phyloP scores from a whole-genome alignment of 176 grass and related monocot species.

The Carex parvula region DNA sequence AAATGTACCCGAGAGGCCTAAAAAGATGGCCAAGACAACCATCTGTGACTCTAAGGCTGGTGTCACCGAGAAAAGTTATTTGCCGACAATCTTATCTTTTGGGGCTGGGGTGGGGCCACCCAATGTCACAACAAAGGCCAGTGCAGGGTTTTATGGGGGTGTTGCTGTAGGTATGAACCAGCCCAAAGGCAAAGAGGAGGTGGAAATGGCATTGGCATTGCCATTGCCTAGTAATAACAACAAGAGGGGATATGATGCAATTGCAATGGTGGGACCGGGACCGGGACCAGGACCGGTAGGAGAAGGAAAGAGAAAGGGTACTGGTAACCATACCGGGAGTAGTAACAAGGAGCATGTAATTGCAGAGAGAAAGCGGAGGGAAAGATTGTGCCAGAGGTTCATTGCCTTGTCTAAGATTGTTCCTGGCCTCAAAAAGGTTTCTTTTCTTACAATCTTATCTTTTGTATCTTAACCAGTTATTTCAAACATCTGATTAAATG shows the following conservation, averaged over 20 bases:
- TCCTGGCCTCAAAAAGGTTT: slow-evolving; percentile 83
- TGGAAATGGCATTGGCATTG: slow-evolving; percentile 15
- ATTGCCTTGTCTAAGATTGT: slow-evolving; percentile 89
- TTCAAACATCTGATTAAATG: background rate
- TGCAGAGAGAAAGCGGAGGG: slow-evolving; percentile 75
- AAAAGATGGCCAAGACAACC: slow-evolving; percentile 48
- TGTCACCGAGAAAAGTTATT: slow-evolving; percentile 84
- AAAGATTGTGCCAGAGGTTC: slow-evolving; percentile 90
- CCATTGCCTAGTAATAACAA: background rate
- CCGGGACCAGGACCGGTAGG: background rate
- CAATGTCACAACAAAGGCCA: slow-evolving; percentile 7
- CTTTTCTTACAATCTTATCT: too few relatives aligned
- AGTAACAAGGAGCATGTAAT: slow-evolving; percentile 87
- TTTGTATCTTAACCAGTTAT: too few relatives aligned
- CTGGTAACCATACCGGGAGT: background rate
- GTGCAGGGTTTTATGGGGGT: slow-evolving; percentile 29
- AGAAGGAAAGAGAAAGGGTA: background rate
- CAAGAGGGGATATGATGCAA: slow-evolving; percentile 53
- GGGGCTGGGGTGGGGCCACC: slow-evolving; percentile 8
- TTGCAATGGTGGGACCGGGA: background rate
- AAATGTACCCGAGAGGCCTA: slow-evolving; percentile 32
- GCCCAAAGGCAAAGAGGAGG: slow-evolving; percentile 57
- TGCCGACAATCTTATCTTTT: slow-evolving; percentile 86
- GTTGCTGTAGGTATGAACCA: slow-evolving; percentile 30
- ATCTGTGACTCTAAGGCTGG: slow-evolving; percentile 71